Evolutionary conservation across 1,284 basidiomycete genomes (phyloP), one percentile per base, ranked within the genome.

Genomic region (Fereydounia khargensis): DNA sequence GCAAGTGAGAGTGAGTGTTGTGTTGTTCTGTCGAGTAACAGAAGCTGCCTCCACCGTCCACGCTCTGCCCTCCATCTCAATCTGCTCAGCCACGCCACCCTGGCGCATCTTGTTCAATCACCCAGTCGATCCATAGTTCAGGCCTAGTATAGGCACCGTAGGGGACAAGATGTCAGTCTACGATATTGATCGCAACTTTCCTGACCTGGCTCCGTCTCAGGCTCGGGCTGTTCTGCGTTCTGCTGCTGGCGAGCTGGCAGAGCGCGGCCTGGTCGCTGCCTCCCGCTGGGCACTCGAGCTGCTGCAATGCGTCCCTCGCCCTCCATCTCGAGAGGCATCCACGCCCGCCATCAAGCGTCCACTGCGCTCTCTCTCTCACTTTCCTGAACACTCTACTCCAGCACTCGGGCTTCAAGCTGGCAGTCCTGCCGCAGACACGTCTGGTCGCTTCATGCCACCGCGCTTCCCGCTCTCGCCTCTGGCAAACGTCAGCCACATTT

Each of bases 341-440:
- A 65, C 61, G 9, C 61, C 61, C 9, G 57, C 61, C 8, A 35
- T 39, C 9, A 52, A 53, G 32, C 45, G 47, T 18, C 44, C 23
- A 16, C 13, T 37, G 5, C 34, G 33, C 16, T 32, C 31, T 4
- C 38, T 34, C 22, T 31, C 46, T 2, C 40, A 35, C 39, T 61
- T 68, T 20, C 70, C 70, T 11, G 63, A 57, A 22, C 70, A 73
- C 42, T 73, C 70, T 13, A 73, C 70, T 23, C 70, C 70, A 4
- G 70, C 70, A 8, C 33, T 73, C 3, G 62, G 62, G 11, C 37
- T 61, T 37, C 55, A 63, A 19, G 40, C 54, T n/a, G 38, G 54
- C 17, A n/a, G 42, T 18, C 48, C 58, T 11, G 52, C 47, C 21
- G 39, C 33, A 3, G 58, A 57, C 10, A 36, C 28, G 10, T 53